Evolutionary conservation across 208 protist genomes (phyloP), one percentile per base, ranked within the genome.

Genomic region (Acanthamoeba triangularis): DNA sequence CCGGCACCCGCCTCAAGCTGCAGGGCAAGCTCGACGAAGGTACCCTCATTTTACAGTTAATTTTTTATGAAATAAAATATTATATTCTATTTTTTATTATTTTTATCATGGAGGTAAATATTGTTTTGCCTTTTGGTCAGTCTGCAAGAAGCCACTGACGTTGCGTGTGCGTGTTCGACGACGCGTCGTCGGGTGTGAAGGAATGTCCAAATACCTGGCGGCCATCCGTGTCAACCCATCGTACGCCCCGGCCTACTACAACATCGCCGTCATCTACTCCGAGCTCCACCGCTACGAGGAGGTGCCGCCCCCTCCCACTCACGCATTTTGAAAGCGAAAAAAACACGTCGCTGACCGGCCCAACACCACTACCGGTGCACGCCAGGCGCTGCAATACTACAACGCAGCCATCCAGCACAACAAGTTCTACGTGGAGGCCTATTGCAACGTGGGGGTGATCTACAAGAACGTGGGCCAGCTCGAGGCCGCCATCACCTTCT

Each of bases 371-470:
- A 37, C 7, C 49, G 52, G 3, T 69, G 61, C 20, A 23, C 20
- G 1, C 0, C 25, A 90, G 4, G 97, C 97, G 25, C 28, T 97
- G n/a, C 54, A 93, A 25, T 56, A 84, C 41, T 97, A 98, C 94
- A 47, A 74, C 41, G 93, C 44, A 16, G 94, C 97, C 28, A 47
- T 97, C 8, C n/a, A 67, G 33, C 30, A 80, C 20, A 95, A 97
- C 47, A 96, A 96, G 41, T 41, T 92, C 56, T 97, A 97, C 56
- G 35, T 90, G 47, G 97, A 98, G 23, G 97, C 96, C n/a, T 59
- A 96, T 23, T 97, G 96, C 49, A 98, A 97, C 93, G 37, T 97
- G 10, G 97, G 97, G 20, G 97, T 98, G 16, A 97, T 98, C 33
- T 33, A 95, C 25, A 97, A 97, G 90, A 82, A 96, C 28, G 35